A percentile compares a stretch with the other conserved stretches of the same genome.
Conservation (phyloP, 148 eudicot species). For the Fagopyrum esculentum region DNA sequence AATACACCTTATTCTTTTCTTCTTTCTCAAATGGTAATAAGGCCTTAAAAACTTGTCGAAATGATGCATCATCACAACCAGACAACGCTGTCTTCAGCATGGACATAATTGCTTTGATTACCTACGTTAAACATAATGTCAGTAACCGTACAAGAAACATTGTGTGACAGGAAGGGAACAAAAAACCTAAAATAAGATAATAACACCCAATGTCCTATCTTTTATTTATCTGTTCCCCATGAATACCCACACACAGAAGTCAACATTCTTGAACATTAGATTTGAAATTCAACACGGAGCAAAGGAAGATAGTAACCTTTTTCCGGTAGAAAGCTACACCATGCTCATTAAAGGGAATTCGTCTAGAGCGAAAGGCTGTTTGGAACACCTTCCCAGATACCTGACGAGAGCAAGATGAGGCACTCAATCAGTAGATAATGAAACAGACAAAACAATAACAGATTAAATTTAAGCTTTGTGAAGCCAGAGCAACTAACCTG, state of each 20-base stretch:
- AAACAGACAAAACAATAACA: not conserved
- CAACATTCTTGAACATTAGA: not conserved
- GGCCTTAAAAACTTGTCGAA: slow-evolving; percentile 76
- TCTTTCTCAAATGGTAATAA: slow-evolving; percentile 78
- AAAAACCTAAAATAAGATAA: not conserved
- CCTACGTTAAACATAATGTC: slow-evolving; percentile 28
- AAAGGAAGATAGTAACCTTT: slow-evolving; percentile 43
- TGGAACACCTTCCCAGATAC: slow-evolving; percentile 82
- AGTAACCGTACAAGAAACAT: not conserved
- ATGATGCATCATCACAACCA: slow-evolving; percentile 72
- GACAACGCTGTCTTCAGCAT: slow-evolving; percentile 77
- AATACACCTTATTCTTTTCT: slow-evolving; percentile 63
- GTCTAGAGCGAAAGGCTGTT: slow-evolving; percentile 64
- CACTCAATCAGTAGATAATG: not conserved
- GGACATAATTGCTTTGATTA: slow-evolving; percentile 66
- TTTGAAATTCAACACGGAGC: not conserved
- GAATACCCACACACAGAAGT: not conserved
- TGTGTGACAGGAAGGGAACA: slow-evolving; percentile 2
- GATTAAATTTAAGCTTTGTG: not conserved
- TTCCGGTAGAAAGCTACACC: slow-evolving; percentile 96
- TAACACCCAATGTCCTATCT: not conserved
- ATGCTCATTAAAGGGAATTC: slow-evolving; percentile 85
- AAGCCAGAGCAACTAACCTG: slow-evolving; percentile 52
- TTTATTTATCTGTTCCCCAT: not conserved
- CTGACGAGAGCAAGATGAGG: slow-evolving; percentile 29